Evolutionary conservation across 2,329 filamentous ascomycete species (phyloP), one percentile per base, ranked within the genome.

Genomic region (Ceratocystis albifundus): DNA sequence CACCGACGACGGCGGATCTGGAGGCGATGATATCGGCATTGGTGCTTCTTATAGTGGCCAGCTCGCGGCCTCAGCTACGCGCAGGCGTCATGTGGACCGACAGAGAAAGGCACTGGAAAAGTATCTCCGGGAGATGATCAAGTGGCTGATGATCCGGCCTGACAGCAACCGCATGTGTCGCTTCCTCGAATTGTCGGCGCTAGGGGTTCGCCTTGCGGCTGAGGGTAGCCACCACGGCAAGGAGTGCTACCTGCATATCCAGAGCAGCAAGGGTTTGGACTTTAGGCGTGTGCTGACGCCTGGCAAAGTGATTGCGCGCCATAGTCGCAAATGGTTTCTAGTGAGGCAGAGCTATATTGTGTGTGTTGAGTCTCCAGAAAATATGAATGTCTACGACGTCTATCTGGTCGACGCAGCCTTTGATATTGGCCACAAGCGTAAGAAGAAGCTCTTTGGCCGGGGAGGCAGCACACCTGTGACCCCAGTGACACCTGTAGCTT

Each of bases 191-290:
- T 80, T 99, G 7, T 99, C 94, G 22, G 93, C 95, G 0, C 80
- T 99, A 4, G 94, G 94, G 25, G 91, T 99, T 62, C 87, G 95
- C 61, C 83, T 99, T 62, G 94, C 94, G 28, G 91, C 93, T 0
- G 95, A 99, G 75, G 92, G 91, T 32, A 96, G 92, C 71, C 97
- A 96, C 72, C 94, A 99, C 73, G 95, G 94, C 68, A 99, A 99
- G 75, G 95, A 99, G 76, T 95, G 94, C 17, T 92, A 89, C 73
- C 80, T 99, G 70, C 87, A 95, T 71, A 96, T 99, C 70, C 89
- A 95, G 71, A 95, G 90, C 4, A 87, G 88, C 17, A 95, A 96
- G 73, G 92, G 91, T 2, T 80, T 96, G 28, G 90, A 96, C 75
- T 91, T 93, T 72, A 84, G 91, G 69, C 87, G 87, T 70, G 87